Base-by-base conservation (phyloP, 768 basidiomycete species). In the Infundibulicybe gibba region DNA sequence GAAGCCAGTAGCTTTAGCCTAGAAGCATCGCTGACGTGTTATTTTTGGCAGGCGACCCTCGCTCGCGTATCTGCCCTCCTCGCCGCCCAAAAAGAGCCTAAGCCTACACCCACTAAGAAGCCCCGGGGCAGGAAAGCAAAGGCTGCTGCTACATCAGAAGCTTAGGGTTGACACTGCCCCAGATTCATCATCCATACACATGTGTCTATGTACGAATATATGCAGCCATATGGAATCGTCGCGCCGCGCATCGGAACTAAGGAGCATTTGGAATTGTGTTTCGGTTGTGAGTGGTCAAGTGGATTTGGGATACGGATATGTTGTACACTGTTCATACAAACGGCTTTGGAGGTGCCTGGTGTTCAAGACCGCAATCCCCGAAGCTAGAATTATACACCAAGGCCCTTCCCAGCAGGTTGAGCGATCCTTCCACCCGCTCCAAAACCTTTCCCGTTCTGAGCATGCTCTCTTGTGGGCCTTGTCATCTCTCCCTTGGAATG, bases 41-140 rank as follows among this genome's bases (percentile, higher is more conserved):
- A 6, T 33, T 21, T 1, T 41, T 44, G 19, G 33, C 57, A 91
- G 89, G 85, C 85, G 50, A 74, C 82, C 51, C 76, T 92, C 40
- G 87, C 84, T 41, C 87, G 90, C 51, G 78, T 83, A 20, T 88
- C 87, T 50, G 85, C 87, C 37, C 74, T 91, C 51, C 53, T 83
- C 46, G 77, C 75, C 20, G 67, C 87, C 44, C 85, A 88, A 69
- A 81, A 76, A 61, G 82, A 85, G 64, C 85, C 79, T 65, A 89
- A 86, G 66, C 60, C 79, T 10, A 56, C 65, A 54, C 86, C 76
- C 59, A 69, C 78, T 41, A 89, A 80, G 77, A 90, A 89, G 72
- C 51, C 70, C 51, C 76, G 89, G 58, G 87, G 88, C 47, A 84
- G 81, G 75, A 89, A 87, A 69, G 74, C 71, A 14, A 60, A 64